Conservation (phyloP, 2,329 filamentous ascomycete species). For the Trematosphaeria pertusa region DNA sequence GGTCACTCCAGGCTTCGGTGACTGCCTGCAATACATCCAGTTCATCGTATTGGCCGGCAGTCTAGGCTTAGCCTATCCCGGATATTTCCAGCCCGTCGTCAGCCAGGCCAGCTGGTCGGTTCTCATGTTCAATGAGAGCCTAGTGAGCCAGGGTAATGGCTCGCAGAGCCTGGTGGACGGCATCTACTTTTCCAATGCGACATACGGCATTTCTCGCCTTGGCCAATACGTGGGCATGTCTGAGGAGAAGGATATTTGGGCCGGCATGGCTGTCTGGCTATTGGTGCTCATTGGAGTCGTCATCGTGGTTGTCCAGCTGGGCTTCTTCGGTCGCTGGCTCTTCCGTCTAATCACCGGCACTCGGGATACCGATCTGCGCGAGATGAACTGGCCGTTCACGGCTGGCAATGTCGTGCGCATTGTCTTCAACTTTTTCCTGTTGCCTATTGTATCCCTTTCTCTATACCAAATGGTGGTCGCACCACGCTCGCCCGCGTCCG, state of each 20-base stretch:
- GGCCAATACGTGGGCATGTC: constrained; percentile 85
- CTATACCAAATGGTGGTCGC: constrained; percentile 90
- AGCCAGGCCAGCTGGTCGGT: constrained; percentile 88
- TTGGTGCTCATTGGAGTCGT: constrained; percentile 75
- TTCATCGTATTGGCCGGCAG: constrained; percentile 89
- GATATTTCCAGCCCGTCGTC: constrained; percentile 90
- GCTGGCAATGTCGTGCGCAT: constrained; percentile 70
- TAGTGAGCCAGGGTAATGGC: constrained; percentile 73
- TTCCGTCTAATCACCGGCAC: constrained; percentile 74
- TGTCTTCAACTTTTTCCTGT: constrained; percentile 89
- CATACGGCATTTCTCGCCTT: constrained; percentile 79
- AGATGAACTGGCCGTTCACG: constrained; percentile 88
- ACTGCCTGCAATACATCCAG: constrained; percentile 96
- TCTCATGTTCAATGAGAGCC: constrained; percentile 92
- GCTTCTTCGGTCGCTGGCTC: constrained; percentile 78
- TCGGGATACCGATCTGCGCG: constrained; percentile 83
- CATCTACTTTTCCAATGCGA: constrained; percentile 80
- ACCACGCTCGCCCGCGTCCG: constrained; percentile 68
- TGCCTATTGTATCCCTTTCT: constrained; percentile 85
- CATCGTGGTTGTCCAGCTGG: constrained; percentile 74
- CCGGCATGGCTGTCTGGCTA: constrained; percentile 91
- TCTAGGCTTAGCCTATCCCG: constrained; percentile 86
- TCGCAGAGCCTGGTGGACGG: constrained; percentile 78
- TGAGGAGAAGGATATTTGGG: constrained; percentile 82
- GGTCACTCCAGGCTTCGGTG: constrained; percentile 94